phyloP scores from a whole-genome alignment of 768 basidiomycete genomes.

The Lyophyllum decastes region DNA sequence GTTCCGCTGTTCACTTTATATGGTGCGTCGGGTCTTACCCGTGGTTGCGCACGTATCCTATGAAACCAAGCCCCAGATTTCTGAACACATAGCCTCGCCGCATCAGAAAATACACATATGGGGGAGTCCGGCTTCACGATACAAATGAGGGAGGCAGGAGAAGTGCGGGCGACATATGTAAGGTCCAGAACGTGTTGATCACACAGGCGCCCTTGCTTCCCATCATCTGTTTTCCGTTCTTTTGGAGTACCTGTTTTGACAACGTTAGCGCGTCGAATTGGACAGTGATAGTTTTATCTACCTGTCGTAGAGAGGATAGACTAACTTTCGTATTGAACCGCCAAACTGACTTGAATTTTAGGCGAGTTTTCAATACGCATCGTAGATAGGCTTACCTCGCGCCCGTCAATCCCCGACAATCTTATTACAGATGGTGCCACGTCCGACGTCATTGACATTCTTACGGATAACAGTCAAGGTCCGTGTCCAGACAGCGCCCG shows the following conservation, averaged over 20 bases:
- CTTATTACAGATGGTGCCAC: not conserved
- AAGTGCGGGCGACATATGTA: not conserved
- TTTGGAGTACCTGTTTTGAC: not conserved
- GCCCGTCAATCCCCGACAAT: not conserved
- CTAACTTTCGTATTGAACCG: not conserved
- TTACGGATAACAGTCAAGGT: not conserved
- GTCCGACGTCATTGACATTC: not conserved
- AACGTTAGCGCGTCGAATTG: not conserved
- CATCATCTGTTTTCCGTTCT: not conserved
- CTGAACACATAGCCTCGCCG: not conserved
- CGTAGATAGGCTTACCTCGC: not conserved
- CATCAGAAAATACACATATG: slow-evolving; percentile 2
- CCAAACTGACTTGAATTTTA: not conserved
- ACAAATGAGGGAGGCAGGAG: not conserved
- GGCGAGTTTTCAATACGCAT: not conserved
- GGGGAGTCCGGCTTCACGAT: not conserved
- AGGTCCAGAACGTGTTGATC: not conserved
- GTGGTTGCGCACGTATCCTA: not conserved
- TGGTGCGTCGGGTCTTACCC: slow-evolving; percentile 8
- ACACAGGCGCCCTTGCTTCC: not conserved
- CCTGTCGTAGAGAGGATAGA: not conserved
- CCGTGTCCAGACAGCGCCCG: not conserved
- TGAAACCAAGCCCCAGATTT: not conserved
- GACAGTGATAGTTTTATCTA: not conserved
- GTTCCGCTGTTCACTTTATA: slow-evolving; percentile 1